These are phyloP conservation scores for Saccharomyces paradoxus DNA, from an alignment of 805 yeast genomes.

Conservation along the genomic window DNA sequence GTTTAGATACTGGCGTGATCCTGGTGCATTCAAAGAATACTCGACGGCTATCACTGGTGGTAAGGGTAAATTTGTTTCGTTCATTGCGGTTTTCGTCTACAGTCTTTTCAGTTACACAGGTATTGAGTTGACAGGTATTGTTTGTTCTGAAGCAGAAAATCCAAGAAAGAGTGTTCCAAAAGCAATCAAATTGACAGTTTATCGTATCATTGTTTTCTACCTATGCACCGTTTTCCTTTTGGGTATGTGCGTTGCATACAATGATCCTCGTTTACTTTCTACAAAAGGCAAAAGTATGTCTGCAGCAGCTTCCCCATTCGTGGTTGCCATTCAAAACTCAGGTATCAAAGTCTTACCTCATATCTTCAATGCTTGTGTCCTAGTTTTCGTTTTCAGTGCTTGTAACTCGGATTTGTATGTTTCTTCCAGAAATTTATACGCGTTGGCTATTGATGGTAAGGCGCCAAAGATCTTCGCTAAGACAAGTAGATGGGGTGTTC, in stretches of 20 bases:
- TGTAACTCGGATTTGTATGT: slow-evolving; percentile 73
- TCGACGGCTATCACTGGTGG: slow-evolving; percentile 33
- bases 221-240: slow-evolving; percentile 51
- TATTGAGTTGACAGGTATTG: slow-evolving; percentile 60
- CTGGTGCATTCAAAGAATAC: slow-evolving; percentile 52
- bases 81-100: slow-evolving; percentile 52
- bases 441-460: slow-evolving; percentile 62
- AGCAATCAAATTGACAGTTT: slow-evolving; percentile 62
- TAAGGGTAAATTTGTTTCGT: slow-evolving; percentile 52
- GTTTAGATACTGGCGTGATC: slow-evolving; percentile 60
- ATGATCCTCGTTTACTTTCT: slow-evolving; percentile 43
- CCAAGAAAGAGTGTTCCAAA: slow-evolving; percentile 64
- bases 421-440: slow-evolving; percentile 68
- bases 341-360: slow-evolving; percentile 62
- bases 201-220: slow-evolving; percentile 60
- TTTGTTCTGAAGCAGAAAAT: slow-evolving; percentile 65
- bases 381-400: slow-evolving; percentile 73
- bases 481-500: slow-evolving; percentile 66
- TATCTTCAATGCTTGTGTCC: slow-evolving; percentile 67
- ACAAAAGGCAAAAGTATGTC: slow-evolving; percentile 42
- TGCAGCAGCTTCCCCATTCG: slow-evolving; percentile 78
- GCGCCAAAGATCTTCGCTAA: slow-evolving; percentile 62
- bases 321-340: slow-evolving; percentile 62
- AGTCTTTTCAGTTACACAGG: slow-evolving; percentile 68
- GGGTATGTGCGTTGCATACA: slow-evolving; percentile 60